phyloP scores from a whole-genome alignment of 2,329 filamentous ascomycete genomes.

The Lasiodiplodia theobromae region DNA sequence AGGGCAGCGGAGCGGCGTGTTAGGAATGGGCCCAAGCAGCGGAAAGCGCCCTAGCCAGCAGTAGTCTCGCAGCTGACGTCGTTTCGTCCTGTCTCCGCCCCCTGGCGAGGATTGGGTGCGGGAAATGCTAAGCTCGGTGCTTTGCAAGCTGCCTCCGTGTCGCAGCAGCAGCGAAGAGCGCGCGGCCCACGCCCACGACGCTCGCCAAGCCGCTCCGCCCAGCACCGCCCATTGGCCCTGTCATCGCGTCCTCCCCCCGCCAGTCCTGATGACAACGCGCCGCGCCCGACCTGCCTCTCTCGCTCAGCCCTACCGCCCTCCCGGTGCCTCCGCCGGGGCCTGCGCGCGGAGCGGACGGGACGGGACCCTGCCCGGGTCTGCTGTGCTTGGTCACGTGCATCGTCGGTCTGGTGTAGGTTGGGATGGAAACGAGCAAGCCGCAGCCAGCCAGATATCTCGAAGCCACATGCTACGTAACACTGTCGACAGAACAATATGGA shows the following conservation, averaged over 20 bases:
- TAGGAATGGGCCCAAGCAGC: slow-evolving; percentile 40
- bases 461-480: slow-evolving; percentile 27
- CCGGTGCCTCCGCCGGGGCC: slow-evolving; percentile 11
- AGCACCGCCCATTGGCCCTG: slow-evolving; percentile 16
- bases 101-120: slow-evolving; percentile 32
- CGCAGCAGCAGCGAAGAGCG: slow-evolving; percentile 26
- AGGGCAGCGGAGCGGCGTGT: slow-evolving; percentile 34
- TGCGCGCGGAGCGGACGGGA: slow-evolving; percentile 3
- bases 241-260: slow-evolving; percentile 2
- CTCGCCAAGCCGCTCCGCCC: slow-evolving; percentile 26
- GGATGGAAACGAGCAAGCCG: slow-evolving; percentile 4
- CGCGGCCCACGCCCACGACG: slow-evolving; percentile 24
- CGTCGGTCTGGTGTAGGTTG: background rate
- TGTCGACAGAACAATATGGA: slow-evolving; percentile 21
- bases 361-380: background rate
- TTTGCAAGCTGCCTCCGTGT: slow-evolving; percentile 27
- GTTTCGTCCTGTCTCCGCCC: slow-evolving; percentile 33
- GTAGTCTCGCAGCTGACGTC: slow-evolving; percentile 43
- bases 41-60: slow-evolving; percentile 31
- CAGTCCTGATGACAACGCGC: background rate
- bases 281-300: background rate
- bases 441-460: slow-evolving; percentile 27
- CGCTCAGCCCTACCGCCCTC: slow-evolving; percentile 10
- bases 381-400: background rate
- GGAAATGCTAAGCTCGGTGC: slow-evolving; percentile 28